Evolutionary conservation across 148 eudicot species (phyloP).

Genomic region (Bassia scoparia): DNA sequence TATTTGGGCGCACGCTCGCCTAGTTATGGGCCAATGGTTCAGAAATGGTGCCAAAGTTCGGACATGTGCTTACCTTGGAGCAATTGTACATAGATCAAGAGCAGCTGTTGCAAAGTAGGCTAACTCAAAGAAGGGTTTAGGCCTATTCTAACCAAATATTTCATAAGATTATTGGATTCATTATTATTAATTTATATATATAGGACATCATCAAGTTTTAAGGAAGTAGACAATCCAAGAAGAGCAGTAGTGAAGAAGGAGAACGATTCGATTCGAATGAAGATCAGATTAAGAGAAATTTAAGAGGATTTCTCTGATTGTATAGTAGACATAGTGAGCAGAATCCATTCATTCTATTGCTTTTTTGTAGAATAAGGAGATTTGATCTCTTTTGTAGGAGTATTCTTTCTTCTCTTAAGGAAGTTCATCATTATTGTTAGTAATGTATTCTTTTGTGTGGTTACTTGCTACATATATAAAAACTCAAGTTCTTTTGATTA

Average conservation of each 20-base stretch:
- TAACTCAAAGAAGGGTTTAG: neutral
- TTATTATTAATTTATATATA: conserved; percentile 21
- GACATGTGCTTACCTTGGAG: conserved; percentile 51
- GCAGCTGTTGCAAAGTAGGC: conserved; percentile 39
- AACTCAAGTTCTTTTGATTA: neutral
- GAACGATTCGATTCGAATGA: neutral
- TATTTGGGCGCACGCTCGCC: conserved; percentile 29
- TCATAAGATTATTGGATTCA: conserved; percentile 14
- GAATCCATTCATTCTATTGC: conserved; percentile 5
- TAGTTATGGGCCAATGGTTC: conserved; percentile 21
- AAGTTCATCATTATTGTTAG: neutral
- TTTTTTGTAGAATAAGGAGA: neutral
- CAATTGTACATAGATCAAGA: conserved; percentile 88
- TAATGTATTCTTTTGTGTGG: neutral
- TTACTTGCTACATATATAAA: too few relatives aligned
- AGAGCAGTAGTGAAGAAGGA: neutral
- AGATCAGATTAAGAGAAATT: conserved; percentile 10
- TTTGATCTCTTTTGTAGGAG: conserved; percentile 1
- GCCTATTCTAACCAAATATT: conserved; percentile 8
- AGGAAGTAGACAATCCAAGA: too few relatives aligned
- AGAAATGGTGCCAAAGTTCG: conserved; percentile 10
- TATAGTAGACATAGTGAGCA: conserved; percentile 3
- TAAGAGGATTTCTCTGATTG: neutral
- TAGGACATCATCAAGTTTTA: neutral
- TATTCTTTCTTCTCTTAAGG: conserved; percentile 2